Percentiles rank a stretch among this genome's conserved stretches.
Conservation (phyloP, 805 yeast genomes). For the Candida silvicultrix region DNA sequence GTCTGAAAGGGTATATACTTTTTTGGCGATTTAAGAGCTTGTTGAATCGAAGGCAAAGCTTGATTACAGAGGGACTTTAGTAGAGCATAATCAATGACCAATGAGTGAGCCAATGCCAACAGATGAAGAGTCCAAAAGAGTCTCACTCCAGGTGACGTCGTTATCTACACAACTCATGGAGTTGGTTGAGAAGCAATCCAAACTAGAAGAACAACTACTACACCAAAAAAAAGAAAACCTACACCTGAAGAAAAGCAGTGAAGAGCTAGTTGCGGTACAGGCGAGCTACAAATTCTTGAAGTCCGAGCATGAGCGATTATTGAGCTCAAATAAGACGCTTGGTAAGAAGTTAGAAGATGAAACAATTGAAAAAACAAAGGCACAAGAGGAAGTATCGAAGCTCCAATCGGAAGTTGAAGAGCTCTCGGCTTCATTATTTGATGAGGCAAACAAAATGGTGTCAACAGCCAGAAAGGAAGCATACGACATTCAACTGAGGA, state of each 20-base stretch:
- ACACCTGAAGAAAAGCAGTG: conserved; percentile 20
- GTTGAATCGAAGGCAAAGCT: too few species aligned
- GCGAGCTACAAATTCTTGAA: conserved; percentile 24
- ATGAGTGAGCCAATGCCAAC: not conserved
- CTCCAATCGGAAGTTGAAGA: conserved; percentile 76
- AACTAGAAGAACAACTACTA: conserved; percentile 42
- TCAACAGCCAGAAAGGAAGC: conserved; percentile 68
- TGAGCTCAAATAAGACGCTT: conserved; percentile 26
- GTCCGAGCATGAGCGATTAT: conserved; percentile 27
- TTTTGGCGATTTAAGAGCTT: too few species aligned
- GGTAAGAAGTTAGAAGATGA: conserved; percentile 24
- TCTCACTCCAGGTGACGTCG: conserved; percentile 48
- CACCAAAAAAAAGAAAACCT: conserved; percentile 32
- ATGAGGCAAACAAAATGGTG: conserved; percentile 83
- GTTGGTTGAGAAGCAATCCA: conserved; percentile 50
- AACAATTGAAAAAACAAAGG: conserved; percentile 34
- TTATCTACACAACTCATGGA: conserved; percentile 56
- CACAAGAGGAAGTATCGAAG: conserved; percentile 53
- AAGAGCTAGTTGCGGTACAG: conserved; percentile 16
- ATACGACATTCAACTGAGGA: conserved; percentile 51
- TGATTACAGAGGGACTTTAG: too few species aligned
- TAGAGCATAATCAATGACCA: not conserved
- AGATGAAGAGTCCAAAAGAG: conserved; percentile 33
- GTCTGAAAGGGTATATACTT: too few species aligned
- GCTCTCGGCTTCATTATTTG: conserved; percentile 66